phyloP scores from a whole-genome alignment of 140 eudicot species.

The Flaveria floridana region DNA sequence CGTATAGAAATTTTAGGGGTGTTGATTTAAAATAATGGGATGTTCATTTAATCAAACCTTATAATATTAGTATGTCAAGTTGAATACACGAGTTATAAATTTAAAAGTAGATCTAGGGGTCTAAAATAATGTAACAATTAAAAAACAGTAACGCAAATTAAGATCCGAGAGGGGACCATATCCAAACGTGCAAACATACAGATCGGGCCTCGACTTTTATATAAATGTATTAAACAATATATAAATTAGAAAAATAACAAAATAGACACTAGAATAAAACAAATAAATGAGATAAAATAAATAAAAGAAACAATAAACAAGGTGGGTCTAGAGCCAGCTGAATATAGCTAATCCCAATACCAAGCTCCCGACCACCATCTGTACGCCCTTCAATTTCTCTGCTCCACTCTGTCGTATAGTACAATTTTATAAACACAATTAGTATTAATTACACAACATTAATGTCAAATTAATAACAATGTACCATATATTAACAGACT shows the following conservation, averaged over 20 bases:
- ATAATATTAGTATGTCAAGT: not conserved
- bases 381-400: constrained; percentile 53
- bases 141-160: not conserved
- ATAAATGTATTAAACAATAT: constrained; percentile 13
- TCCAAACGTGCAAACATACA: not conserved
- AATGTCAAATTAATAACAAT: too few species aligned
- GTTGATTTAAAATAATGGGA: too few species aligned
- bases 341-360: constrained; percentile 61
- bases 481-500: too few species aligned
- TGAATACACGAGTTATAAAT: not conserved
- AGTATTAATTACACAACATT: not conserved
- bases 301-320: constrained; percentile 1
- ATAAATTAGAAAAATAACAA: constrained; percentile 10
- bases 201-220: constrained; percentile 5
- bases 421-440: not conserved
- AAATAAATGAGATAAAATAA: constrained; percentile 17
- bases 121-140: not conserved
- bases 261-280: constrained; percentile 14
- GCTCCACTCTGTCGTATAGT: constrained; percentile 70
- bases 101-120: not conserved
- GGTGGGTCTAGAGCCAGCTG: constrained; percentile 38
- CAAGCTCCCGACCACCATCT: constrained; percentile 61
- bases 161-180: not conserved
- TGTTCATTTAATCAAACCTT: too few species aligned
- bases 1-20: too few species aligned